Conservation (phyloP, 2,329 filamentous ascomycete species). For the Didymellaceae sp. region DNA sequence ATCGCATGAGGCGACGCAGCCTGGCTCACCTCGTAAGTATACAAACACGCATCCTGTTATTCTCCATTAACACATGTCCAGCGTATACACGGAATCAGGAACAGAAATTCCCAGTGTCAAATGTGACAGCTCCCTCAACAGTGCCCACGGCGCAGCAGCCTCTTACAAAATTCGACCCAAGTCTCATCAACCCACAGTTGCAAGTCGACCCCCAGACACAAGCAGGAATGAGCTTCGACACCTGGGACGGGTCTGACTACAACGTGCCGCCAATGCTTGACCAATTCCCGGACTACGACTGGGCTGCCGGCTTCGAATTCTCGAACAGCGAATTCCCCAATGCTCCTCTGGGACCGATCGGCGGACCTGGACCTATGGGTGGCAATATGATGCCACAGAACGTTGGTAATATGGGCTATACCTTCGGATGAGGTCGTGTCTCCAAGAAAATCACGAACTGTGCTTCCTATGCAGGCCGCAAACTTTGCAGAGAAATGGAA, state of each 20-base stretch:
- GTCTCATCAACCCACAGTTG: constrained; percentile 30
- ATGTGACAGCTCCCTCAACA: constrained; percentile 1
- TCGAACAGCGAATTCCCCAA: constrained; percentile 39
- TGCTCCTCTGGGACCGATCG: constrained; percentile 26
- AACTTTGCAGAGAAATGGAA: too few species aligned
- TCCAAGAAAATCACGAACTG: too few species aligned
- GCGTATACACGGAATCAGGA: constrained; percentile 24
- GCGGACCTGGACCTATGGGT: constrained; percentile 26
- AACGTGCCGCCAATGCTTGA: constrained; percentile 40
- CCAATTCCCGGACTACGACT: constrained; percentile 49
- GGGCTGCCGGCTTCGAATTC: constrained; percentile 46
- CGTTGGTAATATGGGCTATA: constrained; percentile 34
- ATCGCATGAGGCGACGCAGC: constrained; percentile 31
- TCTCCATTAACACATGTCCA: constrained; percentile 18
- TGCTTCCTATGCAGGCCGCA: neutral
- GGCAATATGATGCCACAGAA: constrained; percentile 30
- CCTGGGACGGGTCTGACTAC: constrained; percentile 39
- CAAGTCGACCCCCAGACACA: constrained; percentile 21
- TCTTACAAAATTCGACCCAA: constrained; percentile 37
- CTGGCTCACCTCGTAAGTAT: constrained; percentile 39
- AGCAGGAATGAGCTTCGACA: constrained; percentile 34
- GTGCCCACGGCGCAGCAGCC: constrained; percentile 21
- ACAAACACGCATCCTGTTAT: neutral
- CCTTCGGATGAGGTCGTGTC: constrained; percentile 34
- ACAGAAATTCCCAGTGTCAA: constrained; percentile 26